Conservation (phyloP, 2,329 filamentous ascomycete species). For the Fusarium equiseti region DNA sequence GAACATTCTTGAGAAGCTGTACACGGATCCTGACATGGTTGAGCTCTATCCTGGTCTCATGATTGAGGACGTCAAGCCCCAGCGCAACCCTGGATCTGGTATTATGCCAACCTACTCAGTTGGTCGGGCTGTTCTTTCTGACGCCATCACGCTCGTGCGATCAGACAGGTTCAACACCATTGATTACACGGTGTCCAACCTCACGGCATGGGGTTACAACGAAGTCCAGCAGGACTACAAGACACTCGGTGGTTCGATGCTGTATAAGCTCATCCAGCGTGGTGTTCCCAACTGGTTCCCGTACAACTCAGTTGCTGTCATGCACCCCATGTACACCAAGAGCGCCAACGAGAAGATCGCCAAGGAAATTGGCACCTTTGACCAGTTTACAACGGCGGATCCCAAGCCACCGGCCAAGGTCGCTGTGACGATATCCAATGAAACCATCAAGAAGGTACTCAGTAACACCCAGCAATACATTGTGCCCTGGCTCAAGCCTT, state of each 20-base stretch:
- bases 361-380: conserved; percentile 53
- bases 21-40: conserved; percentile 73
- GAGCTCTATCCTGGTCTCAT: conserved; percentile 78
- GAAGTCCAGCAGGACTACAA: conserved; percentile 49
- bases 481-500: conserved; percentile 51
- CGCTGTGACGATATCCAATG: conserved; percentile 45
- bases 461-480: conserved; percentile 50
- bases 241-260: conserved; percentile 57
- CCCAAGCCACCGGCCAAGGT: conserved; percentile 52
- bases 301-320: conserved; percentile 57
- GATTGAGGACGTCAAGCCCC: conserved; percentile 67
- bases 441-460: conserved; percentile 51
- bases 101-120: conserved; percentile 61
- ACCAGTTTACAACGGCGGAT: conserved; percentile 51
- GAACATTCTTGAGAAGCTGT: conserved; percentile 67
- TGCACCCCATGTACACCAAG: conserved; percentile 62
- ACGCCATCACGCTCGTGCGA: conserved; percentile 70
- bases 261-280: conserved; percentile 61
- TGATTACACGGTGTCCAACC: conserved; percentile 57
- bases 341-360: conserved; percentile 56
- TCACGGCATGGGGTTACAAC: conserved; percentile 60
- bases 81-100: conserved; percentile 60
- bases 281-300: conserved; percentile 60
- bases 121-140: conserved; percentile 68
- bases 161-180: conserved; percentile 70